phyloP scores from a whole-genome alignment of 2,329 filamentous ascomycete genomes.

The Diplodia sapinea region DNA sequence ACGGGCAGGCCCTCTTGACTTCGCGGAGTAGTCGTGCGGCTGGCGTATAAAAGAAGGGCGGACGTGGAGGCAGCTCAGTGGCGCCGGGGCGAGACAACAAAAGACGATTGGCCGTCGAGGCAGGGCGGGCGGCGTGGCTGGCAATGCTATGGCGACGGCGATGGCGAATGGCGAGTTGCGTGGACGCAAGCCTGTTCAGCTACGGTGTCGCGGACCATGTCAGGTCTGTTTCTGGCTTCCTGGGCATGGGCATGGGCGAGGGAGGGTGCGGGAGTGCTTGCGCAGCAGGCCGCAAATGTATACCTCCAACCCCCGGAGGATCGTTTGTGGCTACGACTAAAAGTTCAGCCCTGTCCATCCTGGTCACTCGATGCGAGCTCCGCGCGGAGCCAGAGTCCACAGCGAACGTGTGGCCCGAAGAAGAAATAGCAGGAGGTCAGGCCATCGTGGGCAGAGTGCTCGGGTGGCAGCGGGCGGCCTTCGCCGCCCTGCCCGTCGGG shows the following conservation, averaged over 20 bases:
- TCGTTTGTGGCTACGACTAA: not conserved
- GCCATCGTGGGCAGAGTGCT: slow-evolving; percentile 23
- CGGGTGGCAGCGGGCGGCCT: slow-evolving; percentile 27
- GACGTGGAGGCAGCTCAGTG: slow-evolving; percentile 20
- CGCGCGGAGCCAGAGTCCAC: slow-evolving; percentile 16
- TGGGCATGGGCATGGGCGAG: slow-evolving; percentile 20
- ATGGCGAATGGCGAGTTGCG: not conserved
- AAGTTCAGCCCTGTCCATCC: slow-evolving; percentile 18
- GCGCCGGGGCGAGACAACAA: slow-evolving; percentile 14
- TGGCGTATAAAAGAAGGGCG: slow-evolving; percentile 14
- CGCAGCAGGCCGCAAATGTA: slow-evolving; percentile 16
- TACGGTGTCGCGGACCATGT: slow-evolving; percentile 23
- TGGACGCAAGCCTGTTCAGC: slow-evolving; percentile 15
- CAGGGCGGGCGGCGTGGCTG: slow-evolving; percentile 4
- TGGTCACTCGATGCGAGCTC: not conserved
- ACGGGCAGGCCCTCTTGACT: slow-evolving; percentile 6
- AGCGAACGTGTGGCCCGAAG: not conserved
- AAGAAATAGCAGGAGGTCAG: slow-evolving; percentile 28
- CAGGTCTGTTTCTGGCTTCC: slow-evolving; percentile 19
- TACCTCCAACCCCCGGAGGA: not conserved
- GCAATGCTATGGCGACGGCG: not conserved
- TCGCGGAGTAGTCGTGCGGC: slow-evolving; percentile 7
- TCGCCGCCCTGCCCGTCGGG: slow-evolving; percentile 17
- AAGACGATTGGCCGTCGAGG: not conserved
- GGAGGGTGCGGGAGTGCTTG: not conserved